Base-by-base conservation (phyloP, 163 green algal species). In the Trebouxia gelatinosa region DNA sequence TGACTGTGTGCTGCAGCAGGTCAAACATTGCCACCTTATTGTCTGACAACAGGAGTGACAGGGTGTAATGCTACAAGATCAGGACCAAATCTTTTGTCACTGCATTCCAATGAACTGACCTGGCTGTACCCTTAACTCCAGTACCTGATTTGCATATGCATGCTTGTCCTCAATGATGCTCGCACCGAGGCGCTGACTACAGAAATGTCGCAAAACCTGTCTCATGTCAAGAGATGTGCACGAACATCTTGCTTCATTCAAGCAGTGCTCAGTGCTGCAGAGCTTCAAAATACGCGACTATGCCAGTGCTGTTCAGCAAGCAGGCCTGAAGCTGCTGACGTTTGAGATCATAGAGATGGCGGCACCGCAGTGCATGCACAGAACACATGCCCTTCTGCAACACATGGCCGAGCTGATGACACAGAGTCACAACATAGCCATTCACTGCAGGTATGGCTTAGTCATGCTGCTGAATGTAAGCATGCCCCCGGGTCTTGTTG, bases 401-500 rank as follows among this genome's bases (percentile, higher is more conserved):
- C 43, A 61, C 13, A 50, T 80, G 40, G 48, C 59, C 40, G 62
- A 67, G 66, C 67, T 62, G 58, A 57, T 85, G 57, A 29, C 29
- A n/a, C 29, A 74, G n/a, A 75, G 75, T 28, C 62, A 82, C 16
- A 32, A 48, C 0, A 43, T 86, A 32, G 74, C 74, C 35, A 57
- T 83, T 13, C 81, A 86, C 50, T 76, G 68, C 46, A 59, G 68
- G 68, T 76, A 6, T 2, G 31, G 23, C 9, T n/a, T n/a, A n/a
- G n/a, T n/a, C n/a, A n/a, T n/a, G n/a, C n/a, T n/a, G n/a, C n/a
- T n/a, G n/a, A n/a, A n/a, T n/a, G n/a, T n/a, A n/a, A n/a, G n/a
- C n/a, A n/a, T n/a, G n/a, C 2, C 72, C n/a, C n/a, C n/a, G n/a
- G 43, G 0, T 91, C 91, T 86, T 95, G 97, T 21, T n/a, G n/a